Evolutionary conservation across 2,329 filamentous ascomycete species (phyloP).

Genomic region (Fusarium phyllophilum): DNA sequence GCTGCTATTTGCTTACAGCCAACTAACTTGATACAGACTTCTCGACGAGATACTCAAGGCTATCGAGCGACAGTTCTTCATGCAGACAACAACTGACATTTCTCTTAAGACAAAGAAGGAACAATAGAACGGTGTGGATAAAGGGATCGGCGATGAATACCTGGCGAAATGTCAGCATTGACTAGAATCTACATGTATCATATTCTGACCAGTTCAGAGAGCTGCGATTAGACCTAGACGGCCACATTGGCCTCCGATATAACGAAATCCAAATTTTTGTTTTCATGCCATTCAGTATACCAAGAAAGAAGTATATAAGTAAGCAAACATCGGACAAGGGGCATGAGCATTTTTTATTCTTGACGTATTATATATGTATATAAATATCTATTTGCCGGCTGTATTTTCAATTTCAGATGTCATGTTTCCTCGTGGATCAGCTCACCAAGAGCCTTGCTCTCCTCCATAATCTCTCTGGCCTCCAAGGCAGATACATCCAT

Average conservation of each 20-base stretch:
- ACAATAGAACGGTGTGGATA: constrained; percentile 49
- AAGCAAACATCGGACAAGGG: not conserved
- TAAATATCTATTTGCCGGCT: not conserved
- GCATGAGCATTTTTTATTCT: constrained; percentile 21
- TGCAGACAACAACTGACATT: constrained; percentile 58
- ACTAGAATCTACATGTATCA: constrained; percentile 47
- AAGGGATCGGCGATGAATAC: constrained; percentile 22
- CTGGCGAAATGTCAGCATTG: constrained; percentile 40
- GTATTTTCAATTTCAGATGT: not conserved
- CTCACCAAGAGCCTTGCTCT: constrained; percentile 74
- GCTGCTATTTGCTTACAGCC: not conserved
- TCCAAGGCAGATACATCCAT: constrained; percentile 56
- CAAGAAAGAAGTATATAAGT: not conserved
- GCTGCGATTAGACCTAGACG: constrained; percentile 38
- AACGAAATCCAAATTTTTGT: constrained; percentile 21
- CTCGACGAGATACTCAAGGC: constrained; percentile 88
- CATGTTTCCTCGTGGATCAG: constrained; percentile 70
- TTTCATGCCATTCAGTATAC: constrained; percentile 3
- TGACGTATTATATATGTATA: not conserved
- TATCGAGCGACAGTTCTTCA: constrained; percentile 74
- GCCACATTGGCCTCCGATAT: constrained; percentile 28
- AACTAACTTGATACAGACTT: constrained; percentile 60
- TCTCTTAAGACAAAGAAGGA: constrained; percentile 64
- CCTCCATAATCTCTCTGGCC: constrained; percentile 67
- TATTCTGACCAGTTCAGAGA: constrained; percentile 19